Evolutionary conservation across 2,329 filamentous ascomycete species (phyloP).

Genomic region (Aspergillus fumigatus): DNA sequence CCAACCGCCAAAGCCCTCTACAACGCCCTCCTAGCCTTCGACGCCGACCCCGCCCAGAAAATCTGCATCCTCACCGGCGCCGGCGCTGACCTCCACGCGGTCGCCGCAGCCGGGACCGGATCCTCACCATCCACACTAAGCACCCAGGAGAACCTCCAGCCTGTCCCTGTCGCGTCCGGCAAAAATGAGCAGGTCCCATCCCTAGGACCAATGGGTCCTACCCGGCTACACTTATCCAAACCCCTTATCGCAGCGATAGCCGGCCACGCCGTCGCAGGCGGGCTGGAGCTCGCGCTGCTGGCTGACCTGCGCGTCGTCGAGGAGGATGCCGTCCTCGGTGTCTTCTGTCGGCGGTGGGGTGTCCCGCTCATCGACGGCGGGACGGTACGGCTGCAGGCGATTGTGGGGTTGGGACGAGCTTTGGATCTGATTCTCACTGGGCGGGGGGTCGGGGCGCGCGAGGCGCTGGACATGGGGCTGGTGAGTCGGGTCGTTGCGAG

Average conservation of each 20-base stretch:
- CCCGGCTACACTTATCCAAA: conserved; percentile 47
- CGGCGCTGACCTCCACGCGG: conserved; percentile 49
- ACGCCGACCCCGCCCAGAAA: conserved; percentile 48
- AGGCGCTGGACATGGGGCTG: conserved; percentile 50
- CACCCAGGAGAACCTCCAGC: background rate
- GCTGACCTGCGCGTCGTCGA: conserved; percentile 53
- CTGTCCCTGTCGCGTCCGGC: background rate
- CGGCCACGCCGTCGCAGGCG: conserved; percentile 52
- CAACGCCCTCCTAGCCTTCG: conserved; percentile 47
- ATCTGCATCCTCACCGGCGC: conserved; percentile 49
- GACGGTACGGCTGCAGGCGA: conserved; percentile 49
- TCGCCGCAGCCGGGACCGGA: conserved; percentile 28
- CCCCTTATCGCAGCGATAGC: conserved; percentile 51
- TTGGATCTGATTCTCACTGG: conserved; percentile 57
- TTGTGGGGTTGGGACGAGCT: conserved; percentile 51
- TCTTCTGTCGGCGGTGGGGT: conserved; percentile 53
- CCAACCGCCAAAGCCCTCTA: conserved; percentile 47
- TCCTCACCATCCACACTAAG: conserved; percentile 2
- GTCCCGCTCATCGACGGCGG: conserved; percentile 52
- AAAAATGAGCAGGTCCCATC: background rate
- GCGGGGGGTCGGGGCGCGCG: conserved; percentile 44
- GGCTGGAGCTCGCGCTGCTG: conserved; percentile 50
- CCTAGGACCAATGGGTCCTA: conserved; percentile 37
- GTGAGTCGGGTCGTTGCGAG: conserved; percentile 51
- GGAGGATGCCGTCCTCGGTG: conserved; percentile 51